Base-by-base conservation (phyloP, 257 asterid species). In the Ilex asprella region DNA sequence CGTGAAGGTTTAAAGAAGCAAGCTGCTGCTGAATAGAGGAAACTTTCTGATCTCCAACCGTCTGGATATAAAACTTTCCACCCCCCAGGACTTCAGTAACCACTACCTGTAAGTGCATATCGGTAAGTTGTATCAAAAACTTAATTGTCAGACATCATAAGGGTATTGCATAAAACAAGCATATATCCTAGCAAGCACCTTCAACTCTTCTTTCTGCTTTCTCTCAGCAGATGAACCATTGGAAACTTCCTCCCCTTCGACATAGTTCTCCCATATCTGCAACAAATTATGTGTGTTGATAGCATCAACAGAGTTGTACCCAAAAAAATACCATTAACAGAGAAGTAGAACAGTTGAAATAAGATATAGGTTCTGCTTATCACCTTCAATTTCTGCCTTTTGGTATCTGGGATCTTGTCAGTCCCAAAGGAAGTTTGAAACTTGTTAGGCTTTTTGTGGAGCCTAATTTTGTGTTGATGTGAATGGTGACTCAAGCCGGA, bases 71-170 rank as follows among this genome's bases (percentile, higher is more conserved):
- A 73, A 93, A 89, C 79, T 81, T 86, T 29, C 99, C 99, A 15
- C 96, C 96, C 59, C 82, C 96, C 79, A 87, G 54, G 64, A 93
- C 86, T 75, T 93, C 99, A 0, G 99, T 89, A 60, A 89, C 96
- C 49, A 69, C 75, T 49, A 77, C 97, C 99, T 89, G 77, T 61
- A 57, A 64, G 65, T 10, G 60, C 7, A 16, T 7, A 39, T 14
- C 31, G 44, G 31, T 49, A 16, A 56, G 56, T 49, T 10, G 10
- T 3, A 16, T 1, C 57, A 15, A 2, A 21, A 16, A 14, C 41
- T 35, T 35, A 35, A 35, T 35, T 35, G 5, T 35, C 3, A 10
- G 3, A 16, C 57, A 14, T 14, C 57, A 46, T 2, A 10, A 13
- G 52, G 3, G 15, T 8, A 46, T 10, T 46, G 15, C 57, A 53